Evolutionary conservation across 768 basidiomycete genomes (phyloP).

Genomic region (Podaxis sp.): DNA sequence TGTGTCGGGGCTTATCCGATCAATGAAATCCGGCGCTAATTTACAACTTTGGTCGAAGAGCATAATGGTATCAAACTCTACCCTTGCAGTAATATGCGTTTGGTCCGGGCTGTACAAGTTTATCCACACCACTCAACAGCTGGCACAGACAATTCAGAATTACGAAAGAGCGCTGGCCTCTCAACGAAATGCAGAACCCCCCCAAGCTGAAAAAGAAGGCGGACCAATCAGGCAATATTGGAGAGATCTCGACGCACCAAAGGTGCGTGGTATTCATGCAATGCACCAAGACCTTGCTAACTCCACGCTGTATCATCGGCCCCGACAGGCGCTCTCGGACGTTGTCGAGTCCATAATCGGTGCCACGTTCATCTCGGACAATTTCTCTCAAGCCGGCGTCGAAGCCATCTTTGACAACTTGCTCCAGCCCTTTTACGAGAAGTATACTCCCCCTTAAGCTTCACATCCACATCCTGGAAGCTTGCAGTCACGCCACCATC

Average conservation of each 20-base stretch:
- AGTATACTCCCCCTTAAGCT: constrained; percentile 42
- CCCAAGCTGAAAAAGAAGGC: constrained; percentile 45
- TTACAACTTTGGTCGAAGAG: constrained; percentile 42
- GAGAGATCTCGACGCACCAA: constrained; percentile 75
- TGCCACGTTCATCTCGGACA: constrained; percentile 76
- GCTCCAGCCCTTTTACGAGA: constrained; percentile 77
- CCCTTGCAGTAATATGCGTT: constrained; percentile 76
- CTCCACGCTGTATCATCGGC: background rate
- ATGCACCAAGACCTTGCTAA: background rate
- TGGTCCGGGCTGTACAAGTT: constrained; percentile 63
- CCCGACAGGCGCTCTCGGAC: constrained; percentile 69
- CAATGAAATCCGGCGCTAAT: constrained; percentile 11
- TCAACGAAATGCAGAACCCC: constrained; percentile 48
- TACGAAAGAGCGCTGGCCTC: constrained; percentile 52
- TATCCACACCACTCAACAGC: constrained; percentile 54
- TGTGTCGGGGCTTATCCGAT: constrained; percentile 22
- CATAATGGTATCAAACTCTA: constrained; percentile 83
- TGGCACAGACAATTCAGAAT: constrained; percentile 48
- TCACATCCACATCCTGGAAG: constrained; percentile 51
- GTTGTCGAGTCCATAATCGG: constrained; percentile 80
- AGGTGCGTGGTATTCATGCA: constrained; percentile 42
- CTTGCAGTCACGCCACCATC: constrained; percentile 56
- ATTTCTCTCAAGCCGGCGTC: constrained; percentile 59
- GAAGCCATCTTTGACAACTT: constrained; percentile 66
- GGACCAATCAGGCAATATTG: constrained; percentile 71